Percentiles rank a stretch among this genome's conserved stretches.
These are phyloP conservation scores for Trapa incisa DNA, from an alignment of 345 rosid species.

Conservation along the genomic window DNA sequence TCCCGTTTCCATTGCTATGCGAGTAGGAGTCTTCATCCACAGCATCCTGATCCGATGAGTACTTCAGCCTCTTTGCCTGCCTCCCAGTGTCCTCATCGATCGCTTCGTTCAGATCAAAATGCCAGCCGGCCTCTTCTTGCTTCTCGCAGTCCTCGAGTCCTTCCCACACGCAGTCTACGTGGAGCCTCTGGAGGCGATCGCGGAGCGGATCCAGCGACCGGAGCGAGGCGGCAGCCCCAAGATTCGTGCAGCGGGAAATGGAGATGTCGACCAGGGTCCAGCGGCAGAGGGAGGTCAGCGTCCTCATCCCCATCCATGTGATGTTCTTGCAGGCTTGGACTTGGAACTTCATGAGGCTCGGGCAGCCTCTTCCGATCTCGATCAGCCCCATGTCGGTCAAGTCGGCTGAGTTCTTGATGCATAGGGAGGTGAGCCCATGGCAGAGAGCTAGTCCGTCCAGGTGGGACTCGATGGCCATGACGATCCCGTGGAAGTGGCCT, in stretches of 20 bases:
- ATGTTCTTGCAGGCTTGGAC: constrained; percentile 72
- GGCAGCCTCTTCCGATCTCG: constrained; percentile 69
- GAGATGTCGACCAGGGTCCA: constrained; percentile 50
- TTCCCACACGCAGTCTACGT: constrained; percentile 79
- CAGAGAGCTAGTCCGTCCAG: constrained; percentile 73
- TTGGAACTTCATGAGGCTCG: constrained; percentile 48
- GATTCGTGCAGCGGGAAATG: constrained; percentile 58
- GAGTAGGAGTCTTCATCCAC: neutral
- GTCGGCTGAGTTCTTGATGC: constrained; percentile 48
- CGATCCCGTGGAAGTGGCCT: constrained; percentile 62
- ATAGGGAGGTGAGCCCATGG: constrained; percentile 42
- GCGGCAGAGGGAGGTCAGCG: constrained; percentile 35
- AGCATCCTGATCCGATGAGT: constrained; percentile 16
- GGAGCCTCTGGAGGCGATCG: constrained; percentile 52
- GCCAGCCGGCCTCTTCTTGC: neutral
- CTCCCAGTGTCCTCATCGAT: constrained; percentile 17
- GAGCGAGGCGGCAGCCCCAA: constrained; percentile 39
- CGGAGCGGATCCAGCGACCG: constrained; percentile 55
- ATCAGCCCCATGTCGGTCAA: constrained; percentile 74
- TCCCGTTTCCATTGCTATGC: constrained; percentile 21
- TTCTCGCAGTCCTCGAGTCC: constrained; percentile 18
- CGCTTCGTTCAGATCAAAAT: constrained; percentile 20
- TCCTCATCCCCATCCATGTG: constrained; percentile 54
- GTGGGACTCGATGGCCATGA: constrained; percentile 44
- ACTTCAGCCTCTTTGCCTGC: constrained; percentile 42